A percentile compares a stretch with the other conserved stretches of the same genome.
Conservation (phyloP, 2,329 filamentous ascomycete species). For the Neonectria neomacrospora region DNA sequence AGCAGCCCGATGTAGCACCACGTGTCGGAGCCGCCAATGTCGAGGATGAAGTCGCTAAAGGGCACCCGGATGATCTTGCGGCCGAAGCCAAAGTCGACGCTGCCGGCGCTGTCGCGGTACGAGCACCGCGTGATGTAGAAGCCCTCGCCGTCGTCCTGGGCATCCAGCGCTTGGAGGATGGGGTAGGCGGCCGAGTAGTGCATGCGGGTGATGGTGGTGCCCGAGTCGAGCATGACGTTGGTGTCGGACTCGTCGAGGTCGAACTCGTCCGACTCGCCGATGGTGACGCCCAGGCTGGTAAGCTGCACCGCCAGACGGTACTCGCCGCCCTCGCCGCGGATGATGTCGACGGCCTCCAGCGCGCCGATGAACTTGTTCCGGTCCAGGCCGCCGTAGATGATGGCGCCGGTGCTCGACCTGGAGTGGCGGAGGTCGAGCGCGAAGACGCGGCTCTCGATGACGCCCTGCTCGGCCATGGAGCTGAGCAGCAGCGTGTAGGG, state of each 20-base stretch:
- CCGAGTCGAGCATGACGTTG: conserved; percentile 63
- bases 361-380: conserved; percentile 62
- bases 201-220: conserved; percentile 61
- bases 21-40: conserved; percentile 49
- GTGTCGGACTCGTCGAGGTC: conserved; percentile 46
- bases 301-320: conserved; percentile 52
- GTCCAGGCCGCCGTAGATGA: conserved; percentile 66
- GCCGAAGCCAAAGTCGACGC: conserved; percentile 62
- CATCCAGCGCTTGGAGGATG: conserved; percentile 57
- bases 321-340: conserved; percentile 51
- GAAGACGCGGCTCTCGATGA: conserved; percentile 63
- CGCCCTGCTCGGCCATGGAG: conserved; percentile 57
- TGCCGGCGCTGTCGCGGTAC: conserved; percentile 50
- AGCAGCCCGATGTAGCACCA: conserved; percentile 57
- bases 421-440: conserved; percentile 61
- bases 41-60: conserved; percentile 62
- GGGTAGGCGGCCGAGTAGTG: conserved; percentile 55
- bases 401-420: conserved; percentile 56
- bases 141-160: conserved; percentile 52
- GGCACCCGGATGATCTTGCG: conserved; percentile 55
- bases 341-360: conserved; percentile 56
- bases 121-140: conserved; percentile 59
- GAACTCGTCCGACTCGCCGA: conserved; percentile 40
- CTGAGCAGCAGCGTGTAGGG: conserved; percentile 67
- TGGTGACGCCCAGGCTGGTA: conserved; percentile 47